Percentiles rank a stretch among this genome's conserved stretches.
Conservation (phyloP, 1,139 yeast genomes). For the Pichia terricola region DNA sequence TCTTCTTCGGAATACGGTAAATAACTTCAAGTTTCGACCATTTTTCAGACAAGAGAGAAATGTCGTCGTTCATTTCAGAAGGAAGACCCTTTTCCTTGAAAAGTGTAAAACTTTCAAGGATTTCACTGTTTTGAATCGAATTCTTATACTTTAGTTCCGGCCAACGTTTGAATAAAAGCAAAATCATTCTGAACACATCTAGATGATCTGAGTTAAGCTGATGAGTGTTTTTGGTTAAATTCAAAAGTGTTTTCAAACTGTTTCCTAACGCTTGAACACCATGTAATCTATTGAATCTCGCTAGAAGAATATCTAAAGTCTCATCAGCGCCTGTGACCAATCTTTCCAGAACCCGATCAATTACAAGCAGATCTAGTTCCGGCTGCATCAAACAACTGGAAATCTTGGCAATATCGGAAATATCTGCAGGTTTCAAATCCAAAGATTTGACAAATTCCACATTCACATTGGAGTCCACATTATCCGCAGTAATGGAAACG, state of each 20-base stretch:
- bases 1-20: constrained; percentile 62
- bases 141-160: constrained; percentile 68
- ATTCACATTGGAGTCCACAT: constrained; percentile 49
- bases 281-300: constrained; percentile 64
- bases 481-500: constrained; percentile 38
- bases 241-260: constrained; percentile 36
- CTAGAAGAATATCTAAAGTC: constrained; percentile 43
- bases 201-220: constrained; percentile 24
- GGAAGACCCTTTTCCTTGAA: constrained; percentile 21
- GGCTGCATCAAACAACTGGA: constrained; percentile 73
- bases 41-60: constrained; percentile 41
- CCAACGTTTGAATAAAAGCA: constrained; percentile 58
- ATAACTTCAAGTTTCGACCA: constrained; percentile 80
- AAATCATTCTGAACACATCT: constrained; percentile 35
- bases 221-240: constrained; percentile 18
- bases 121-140: constrained; percentile 69
- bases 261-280: constrained; percentile 77
- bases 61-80: constrained; percentile 29
- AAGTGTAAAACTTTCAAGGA: constrained; percentile 48
- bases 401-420: constrained; percentile 63
- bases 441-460: constrained; percentile 56
- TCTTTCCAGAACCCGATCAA: constrained; percentile 58
- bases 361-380: constrained; percentile 59
- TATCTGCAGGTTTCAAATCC: constrained; percentile 42
- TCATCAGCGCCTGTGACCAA: constrained; percentile 37